phyloP scores from a whole-genome alignment of 2,329 filamentous ascomycete species.

The Arthroderma uncinatum region DNA sequence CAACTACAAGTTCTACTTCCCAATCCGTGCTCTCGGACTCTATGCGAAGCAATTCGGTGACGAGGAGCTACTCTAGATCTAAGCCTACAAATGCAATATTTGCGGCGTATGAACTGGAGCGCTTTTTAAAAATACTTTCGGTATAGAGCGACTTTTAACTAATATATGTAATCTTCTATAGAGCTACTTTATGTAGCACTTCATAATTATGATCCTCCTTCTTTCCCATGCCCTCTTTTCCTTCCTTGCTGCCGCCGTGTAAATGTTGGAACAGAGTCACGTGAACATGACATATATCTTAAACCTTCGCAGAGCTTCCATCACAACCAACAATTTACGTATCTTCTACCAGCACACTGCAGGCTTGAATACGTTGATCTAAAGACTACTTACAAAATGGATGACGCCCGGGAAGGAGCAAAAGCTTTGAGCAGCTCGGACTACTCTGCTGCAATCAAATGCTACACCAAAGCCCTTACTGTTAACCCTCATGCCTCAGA shows the following conservation, averaged over 20 bases:
- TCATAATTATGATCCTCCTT: background rate
- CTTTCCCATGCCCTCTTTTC: background rate
- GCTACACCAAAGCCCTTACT: conserved; percentile 55
- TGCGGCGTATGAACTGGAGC: background rate
- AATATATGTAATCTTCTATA: background rate
- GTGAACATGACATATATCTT: background rate
- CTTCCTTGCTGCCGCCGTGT: background rate
- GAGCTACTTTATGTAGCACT: background rate
- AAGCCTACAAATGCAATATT: background rate
- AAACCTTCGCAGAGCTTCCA: background rate
- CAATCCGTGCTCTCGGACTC: conserved; percentile 86
- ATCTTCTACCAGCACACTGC: background rate
- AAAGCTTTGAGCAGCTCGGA: conserved; percentile 52
- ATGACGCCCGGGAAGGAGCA: conserved; percentile 46
- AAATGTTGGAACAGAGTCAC: background rate
- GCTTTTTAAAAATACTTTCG: background rate
- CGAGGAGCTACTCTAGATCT: conserved; percentile 37
- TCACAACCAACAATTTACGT: background rate
- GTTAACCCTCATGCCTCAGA: conserved; percentile 54
- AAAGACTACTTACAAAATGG: conserved; percentile 29
- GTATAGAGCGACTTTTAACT: background rate
- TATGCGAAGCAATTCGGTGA: conserved; percentile 64
- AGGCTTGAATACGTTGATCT: background rate
- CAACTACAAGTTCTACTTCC: conserved; percentile 97
- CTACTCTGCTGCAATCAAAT: conserved; percentile 55